phyloP scores from a whole-genome alignment of 2,329 filamentous ascomycete genomes.

The Niveomyces coronatus region DNA sequence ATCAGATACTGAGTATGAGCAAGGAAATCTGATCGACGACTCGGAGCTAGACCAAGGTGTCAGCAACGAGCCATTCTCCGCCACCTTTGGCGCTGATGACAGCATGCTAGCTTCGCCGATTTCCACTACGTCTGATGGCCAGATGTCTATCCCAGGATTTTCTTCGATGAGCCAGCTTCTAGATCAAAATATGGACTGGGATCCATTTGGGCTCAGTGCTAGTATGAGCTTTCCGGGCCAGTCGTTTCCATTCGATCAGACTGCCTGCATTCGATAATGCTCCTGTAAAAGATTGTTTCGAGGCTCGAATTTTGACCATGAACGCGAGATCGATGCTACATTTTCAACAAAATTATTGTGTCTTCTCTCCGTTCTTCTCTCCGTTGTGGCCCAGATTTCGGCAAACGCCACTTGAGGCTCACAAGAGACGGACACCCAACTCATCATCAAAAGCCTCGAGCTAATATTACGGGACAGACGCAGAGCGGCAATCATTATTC shows the following conservation, averaged over 20 bases:
- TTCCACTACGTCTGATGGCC: conserved; percentile 22
- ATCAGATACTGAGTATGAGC: conserved; percentile 98
- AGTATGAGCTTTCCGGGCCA: conserved; percentile 92
- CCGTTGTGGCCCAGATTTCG: too few species aligned
- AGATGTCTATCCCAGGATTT: conserved; percentile 36
- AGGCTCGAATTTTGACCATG: too few species aligned
- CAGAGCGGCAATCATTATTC: too few species aligned
- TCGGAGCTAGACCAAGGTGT: conserved; percentile 53
- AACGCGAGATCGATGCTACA: too few species aligned
- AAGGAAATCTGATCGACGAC: conserved; percentile 81
- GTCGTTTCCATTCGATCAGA: conserved; percentile 63
- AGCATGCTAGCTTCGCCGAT: conserved; percentile 33
- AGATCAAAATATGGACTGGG: conserved; percentile 81
- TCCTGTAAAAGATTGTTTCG: too few species aligned
- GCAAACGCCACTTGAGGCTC: too few species aligned
- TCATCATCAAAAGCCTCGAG: too few species aligned
- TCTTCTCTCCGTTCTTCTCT: too few species aligned
- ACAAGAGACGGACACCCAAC: too few species aligned
- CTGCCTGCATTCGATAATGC: conserved; percentile 39
- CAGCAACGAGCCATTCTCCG: conserved; percentile 40
- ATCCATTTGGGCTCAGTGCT: conserved; percentile 85
- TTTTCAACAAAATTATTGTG: too few species aligned
- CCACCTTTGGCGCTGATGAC: conserved; percentile 45
- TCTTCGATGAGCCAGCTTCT: conserved; percentile 51
- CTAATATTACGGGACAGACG: too few species aligned